A percentile compares a stretch with the other conserved stretches of the same genome.
phyloP scores from a whole-genome alignment of 768 basidiomycete genomes.

The Mycena galericulata region DNA sequence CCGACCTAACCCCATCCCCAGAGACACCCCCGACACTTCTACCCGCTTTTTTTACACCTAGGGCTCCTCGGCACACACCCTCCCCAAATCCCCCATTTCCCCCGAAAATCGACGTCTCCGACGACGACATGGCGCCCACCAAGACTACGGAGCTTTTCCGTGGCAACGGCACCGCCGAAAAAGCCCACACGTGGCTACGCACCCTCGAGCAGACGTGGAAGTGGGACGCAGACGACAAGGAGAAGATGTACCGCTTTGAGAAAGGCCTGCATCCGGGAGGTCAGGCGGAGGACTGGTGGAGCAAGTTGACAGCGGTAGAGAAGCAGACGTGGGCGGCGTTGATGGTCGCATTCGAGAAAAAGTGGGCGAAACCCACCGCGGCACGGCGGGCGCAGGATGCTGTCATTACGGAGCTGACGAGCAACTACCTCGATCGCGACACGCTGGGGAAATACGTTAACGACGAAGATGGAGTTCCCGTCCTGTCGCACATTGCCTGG shows the following conservation, averaged over 20 bases:
- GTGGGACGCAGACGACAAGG: slow-evolving; percentile 1
- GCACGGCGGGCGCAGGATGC: background rate
- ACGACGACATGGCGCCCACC: slow-evolving; percentile 13
- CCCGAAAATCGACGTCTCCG: background rate
- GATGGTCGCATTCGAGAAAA: too few relatives aligned
- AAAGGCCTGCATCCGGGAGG: too few relatives aligned
- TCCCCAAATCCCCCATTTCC: background rate
- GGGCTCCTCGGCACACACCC: background rate
- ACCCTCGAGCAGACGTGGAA: slow-evolving; percentile 5
- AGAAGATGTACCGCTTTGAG: slow-evolving; percentile 13
- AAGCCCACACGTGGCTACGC: slow-evolving; percentile 20
- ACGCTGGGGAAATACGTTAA: background rate
- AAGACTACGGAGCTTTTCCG: slow-evolving; percentile 18
- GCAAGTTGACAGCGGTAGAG: too few relatives aligned
- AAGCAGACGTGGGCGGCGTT: too few relatives aligned
- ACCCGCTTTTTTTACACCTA: too few relatives aligned
- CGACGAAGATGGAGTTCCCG: background rate
- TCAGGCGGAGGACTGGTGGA: too few relatives aligned
- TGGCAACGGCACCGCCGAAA: slow-evolving; percentile 1
- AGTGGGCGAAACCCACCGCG: slow-evolving; percentile 8
- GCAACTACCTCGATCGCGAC: background rate
- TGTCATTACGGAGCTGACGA: background rate
- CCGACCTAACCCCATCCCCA: slow-evolving; percentile 11
- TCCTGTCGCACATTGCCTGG: slow-evolving; percentile 9
- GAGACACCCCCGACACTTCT: background rate